Conservation (phyloP, 352 stramenopile species). For the Globisporangium viniferum region DNA sequence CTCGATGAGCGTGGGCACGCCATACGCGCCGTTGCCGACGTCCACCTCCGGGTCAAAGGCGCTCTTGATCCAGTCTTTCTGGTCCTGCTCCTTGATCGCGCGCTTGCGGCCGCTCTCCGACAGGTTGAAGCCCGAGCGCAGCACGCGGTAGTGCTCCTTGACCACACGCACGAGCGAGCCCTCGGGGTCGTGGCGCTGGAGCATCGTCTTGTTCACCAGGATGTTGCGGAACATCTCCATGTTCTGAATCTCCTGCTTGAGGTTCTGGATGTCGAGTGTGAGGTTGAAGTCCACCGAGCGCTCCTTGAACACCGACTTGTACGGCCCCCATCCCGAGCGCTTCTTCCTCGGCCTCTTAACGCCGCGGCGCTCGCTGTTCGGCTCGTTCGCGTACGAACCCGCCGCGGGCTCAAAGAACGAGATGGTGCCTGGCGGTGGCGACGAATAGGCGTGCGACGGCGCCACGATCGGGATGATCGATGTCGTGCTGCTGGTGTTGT, state of each 20-base stretch:
- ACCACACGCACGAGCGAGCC: slow-evolving; percentile 26
- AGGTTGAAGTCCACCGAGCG: slow-evolving; percentile 26
- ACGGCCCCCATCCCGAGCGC: slow-evolving; percentile 16
- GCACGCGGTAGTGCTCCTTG: slow-evolving; percentile 21
- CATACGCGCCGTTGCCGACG: slow-evolving; percentile 18
- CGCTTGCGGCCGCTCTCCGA: slow-evolving; percentile 8
- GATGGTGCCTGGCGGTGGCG: slow-evolving; percentile 4
- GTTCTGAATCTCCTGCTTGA: slow-evolving; percentile 30
- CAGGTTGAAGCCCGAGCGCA: slow-evolving; percentile 17
- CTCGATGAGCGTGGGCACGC: slow-evolving; percentile 27
- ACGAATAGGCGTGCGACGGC: slow-evolving; percentile 1
- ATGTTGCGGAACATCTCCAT: slow-evolving; percentile 23
- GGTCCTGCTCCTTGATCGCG: slow-evolving; percentile 9
- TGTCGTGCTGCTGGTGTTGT: background rate
- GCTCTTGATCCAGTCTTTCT: slow-evolving; percentile 21
- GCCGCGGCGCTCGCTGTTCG: slow-evolving; percentile 27
- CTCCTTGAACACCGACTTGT: slow-evolving; percentile 23
- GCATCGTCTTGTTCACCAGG: slow-evolving; percentile 16
- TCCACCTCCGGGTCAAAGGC: slow-evolving; percentile 23
- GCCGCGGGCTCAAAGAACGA: slow-evolving; percentile 11
- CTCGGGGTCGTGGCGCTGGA: slow-evolving; percentile 17
- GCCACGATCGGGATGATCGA: slow-evolving; percentile 14
- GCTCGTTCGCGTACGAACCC: slow-evolving; percentile 19
- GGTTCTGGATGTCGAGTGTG: slow-evolving; percentile 27
- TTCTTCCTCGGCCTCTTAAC: slow-evolving; percentile 12